phyloP scores from a whole-genome alignment of 331 rosid genomes.

The Cydonia oblonga region DNA sequence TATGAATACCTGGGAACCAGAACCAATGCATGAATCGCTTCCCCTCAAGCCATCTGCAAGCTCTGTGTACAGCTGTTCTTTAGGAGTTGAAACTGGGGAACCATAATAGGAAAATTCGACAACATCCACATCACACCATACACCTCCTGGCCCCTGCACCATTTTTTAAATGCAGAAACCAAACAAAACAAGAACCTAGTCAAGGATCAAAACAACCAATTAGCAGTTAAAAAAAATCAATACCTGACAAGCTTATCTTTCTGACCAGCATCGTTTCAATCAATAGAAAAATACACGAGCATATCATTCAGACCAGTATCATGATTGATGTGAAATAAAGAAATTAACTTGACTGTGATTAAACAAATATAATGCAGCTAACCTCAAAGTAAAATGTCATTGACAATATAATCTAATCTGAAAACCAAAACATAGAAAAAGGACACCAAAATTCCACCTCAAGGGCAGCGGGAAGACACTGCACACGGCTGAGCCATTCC shows the following conservation, averaged over 20 bases:
- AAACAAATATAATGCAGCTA: neutral
- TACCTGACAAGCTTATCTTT: neutral
- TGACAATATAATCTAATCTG: conserved; percentile 20
- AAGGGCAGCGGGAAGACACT: conserved; percentile 93
- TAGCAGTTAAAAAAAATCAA: neutral
- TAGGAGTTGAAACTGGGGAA: conserved; percentile 91
- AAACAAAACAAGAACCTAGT: conserved; percentile 4
- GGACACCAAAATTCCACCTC: conserved; percentile 68
- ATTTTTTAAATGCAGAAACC: conserved; percentile 16
- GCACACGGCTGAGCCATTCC: conserved; percentile 73
- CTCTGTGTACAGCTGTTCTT: conserved; percentile 83
- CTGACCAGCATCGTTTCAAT: neutral
- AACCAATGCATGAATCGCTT: conserved; percentile 69
- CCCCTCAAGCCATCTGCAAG: conserved; percentile 94
- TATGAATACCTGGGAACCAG: conserved; percentile 87
- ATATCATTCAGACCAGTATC: neutral
- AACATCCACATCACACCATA: conserved; percentile 99
- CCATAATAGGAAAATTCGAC: conserved; percentile 95
- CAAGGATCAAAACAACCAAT: conserved; percentile 2
- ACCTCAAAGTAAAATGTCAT: conserved; percentile 1
- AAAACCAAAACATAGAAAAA: conserved; percentile 36
- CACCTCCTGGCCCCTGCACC: conserved; percentile 98
- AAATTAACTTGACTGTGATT: neutral
- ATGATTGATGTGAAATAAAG: neutral
- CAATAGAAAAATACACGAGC: neutral